A percentile compares a stretch with the other conserved stretches of the same genome.
phyloP scores from a whole-genome alignment of 2,329 filamentous ascomycete species.

The Diaporthe nobilis region DNA sequence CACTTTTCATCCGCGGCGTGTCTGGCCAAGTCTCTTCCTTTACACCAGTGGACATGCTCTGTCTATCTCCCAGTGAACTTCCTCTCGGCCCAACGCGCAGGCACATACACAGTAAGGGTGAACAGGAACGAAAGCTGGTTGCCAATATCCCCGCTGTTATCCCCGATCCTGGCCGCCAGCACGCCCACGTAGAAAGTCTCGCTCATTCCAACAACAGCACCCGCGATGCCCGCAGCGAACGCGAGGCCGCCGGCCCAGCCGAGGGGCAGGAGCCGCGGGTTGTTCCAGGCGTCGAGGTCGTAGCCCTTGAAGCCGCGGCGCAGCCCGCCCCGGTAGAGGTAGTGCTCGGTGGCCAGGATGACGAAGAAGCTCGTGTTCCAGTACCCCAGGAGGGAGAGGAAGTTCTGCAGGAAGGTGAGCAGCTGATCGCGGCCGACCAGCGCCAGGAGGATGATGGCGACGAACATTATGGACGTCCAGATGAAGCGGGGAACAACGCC shows the following conservation, averaged over 20 bases:
- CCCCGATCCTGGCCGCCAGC: conserved; percentile 59
- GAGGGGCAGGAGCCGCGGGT: conserved; percentile 57
- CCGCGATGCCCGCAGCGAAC: conserved; percentile 60
- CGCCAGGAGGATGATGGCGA: conserved; percentile 59
- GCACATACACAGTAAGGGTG: conserved; percentile 61
- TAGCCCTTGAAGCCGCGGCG: conserved; percentile 55
- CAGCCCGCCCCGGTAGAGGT: conserved; percentile 58
- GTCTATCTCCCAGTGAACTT: conserved; percentile 58
- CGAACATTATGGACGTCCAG: conserved; percentile 63
- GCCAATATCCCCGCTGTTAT: conserved; percentile 62
- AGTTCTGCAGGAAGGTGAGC: conserved; percentile 60
- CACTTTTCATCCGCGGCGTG: no score
- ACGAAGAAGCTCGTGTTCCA: conserved; percentile 65
- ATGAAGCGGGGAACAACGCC: conserved; percentile 60
- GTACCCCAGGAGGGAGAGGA: conserved; percentile 64
- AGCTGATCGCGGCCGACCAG: conserved; percentile 60
- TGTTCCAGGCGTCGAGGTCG: conserved; percentile 64
- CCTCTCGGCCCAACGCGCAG: conserved; percentile 63
- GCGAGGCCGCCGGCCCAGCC: conserved; percentile 59
- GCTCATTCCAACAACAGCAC: conserved; percentile 71
- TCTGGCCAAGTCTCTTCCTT: background rate
- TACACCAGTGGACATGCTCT: no score
- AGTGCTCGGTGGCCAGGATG: conserved; percentile 64
- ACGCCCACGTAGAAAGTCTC: conserved; percentile 69
- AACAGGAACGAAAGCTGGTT: conserved; percentile 67